phyloP scores from a whole-genome alignment of 1,284 basidiomycete genomes.

The Phenoliferia sp. region DNA sequence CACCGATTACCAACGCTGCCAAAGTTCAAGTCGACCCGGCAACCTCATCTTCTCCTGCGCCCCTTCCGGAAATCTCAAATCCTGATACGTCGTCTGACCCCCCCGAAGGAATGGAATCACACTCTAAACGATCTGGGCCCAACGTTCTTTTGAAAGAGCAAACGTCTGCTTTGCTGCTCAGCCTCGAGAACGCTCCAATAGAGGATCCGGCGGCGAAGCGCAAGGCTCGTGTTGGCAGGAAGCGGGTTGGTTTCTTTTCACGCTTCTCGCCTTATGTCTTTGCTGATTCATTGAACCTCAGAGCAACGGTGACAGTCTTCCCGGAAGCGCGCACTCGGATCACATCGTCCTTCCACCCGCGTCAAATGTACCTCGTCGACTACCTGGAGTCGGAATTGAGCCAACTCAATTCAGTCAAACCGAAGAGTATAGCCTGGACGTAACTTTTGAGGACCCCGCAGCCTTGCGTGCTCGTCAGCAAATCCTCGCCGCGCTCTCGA shows the following conservation, averaged over 20 bases:
- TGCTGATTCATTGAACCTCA: neutral
- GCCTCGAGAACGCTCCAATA: neutral
- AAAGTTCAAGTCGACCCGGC: neutral
- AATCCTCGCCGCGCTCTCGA: constrained; percentile 7
- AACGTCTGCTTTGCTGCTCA: constrained; percentile 8
- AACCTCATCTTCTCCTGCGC: too few species aligned
- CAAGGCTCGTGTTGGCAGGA: neutral
- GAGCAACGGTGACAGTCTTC: neutral
- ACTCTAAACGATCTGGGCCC: neutral
- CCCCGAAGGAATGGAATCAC: neutral
- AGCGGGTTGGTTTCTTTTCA: neutral
- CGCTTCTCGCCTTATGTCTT: too few species aligned
- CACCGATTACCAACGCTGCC: too few species aligned
- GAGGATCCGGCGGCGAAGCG: neutral
- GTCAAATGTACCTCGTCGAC: neutral
- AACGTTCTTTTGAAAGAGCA: constrained; percentile 8
- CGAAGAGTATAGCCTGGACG: constrained; percentile 12
- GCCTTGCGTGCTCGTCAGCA: constrained; percentile 8
- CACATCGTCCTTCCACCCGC: constrained; percentile 1
- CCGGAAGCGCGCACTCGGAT: neutral
- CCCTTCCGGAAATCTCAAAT: neutral
- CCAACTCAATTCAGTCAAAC: neutral
- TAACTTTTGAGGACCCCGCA: constrained; percentile 19
- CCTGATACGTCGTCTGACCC: neutral
- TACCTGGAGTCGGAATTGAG: neutral